These are phyloP conservation scores for Mimosa bimucronata DNA, from an alignment of 306 rosid genomes.

Conservation along the genomic window DNA sequence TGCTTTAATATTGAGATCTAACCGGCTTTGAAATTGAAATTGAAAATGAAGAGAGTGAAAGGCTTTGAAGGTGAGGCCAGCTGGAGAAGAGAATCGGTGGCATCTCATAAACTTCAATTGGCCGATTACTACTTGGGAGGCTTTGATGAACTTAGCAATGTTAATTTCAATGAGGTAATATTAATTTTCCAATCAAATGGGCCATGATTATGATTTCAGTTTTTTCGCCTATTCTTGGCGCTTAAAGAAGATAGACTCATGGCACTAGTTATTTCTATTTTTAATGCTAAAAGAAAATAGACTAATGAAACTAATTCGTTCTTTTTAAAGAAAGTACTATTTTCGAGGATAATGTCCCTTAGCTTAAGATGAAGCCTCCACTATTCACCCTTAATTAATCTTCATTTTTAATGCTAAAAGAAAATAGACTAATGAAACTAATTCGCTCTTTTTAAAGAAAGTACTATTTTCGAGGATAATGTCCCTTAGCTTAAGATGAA, in stretches of 20 bases:
- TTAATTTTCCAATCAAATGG: not conserved
- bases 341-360: too few species aligned
- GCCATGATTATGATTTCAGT: not conserved
- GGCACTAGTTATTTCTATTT: too few species aligned
- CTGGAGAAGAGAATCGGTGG: conserved; percentile 49
- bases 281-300: too few species aligned
- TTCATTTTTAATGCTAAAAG: too few species aligned
- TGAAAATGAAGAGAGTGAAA: conserved; percentile 42
- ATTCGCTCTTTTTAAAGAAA: not conserved
- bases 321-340: not conserved
- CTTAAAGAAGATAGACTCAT: not conserved
- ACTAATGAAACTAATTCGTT: not conserved
- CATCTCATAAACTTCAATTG: conserved; percentile 38
- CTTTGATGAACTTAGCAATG: conserved; percentile 37
- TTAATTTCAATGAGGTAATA: conserved; percentile 57
- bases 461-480: too few species aligned
- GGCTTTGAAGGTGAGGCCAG: conserved; percentile 40
- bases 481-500: not conserved
- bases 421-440: too few species aligned
- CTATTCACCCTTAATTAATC: not conserved
- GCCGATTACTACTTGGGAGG: conserved; percentile 43
- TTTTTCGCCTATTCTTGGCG: too few species aligned
- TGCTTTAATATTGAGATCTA: not conserved
- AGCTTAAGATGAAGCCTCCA: not conserved
- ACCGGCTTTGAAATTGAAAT: not conserved